phyloP scores from a whole-genome alignment of 305 asterid species.

The Fraxinus paxiana region DNA sequence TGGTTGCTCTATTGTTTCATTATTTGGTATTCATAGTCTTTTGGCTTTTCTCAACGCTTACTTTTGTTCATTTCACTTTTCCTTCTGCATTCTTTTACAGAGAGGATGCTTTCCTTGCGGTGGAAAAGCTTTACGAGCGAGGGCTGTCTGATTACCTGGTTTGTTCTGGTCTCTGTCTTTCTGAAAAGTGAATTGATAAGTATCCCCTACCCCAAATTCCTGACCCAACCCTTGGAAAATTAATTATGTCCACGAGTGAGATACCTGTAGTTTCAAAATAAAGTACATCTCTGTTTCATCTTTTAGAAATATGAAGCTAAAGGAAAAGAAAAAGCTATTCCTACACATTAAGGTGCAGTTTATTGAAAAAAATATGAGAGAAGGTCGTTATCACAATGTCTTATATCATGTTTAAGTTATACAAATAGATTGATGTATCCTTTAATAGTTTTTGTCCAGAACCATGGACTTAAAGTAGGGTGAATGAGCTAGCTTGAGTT shows the following conservation, averaged over 20 bases:
- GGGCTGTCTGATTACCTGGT: conserved; percentile 93
- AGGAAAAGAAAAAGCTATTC: neutral
- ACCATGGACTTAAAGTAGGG: neutral
- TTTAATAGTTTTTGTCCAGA: neutral
- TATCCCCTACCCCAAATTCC: neutral
- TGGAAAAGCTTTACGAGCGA: conserved; percentile 72
- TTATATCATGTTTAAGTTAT: neutral
- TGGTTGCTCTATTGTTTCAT: conserved; percentile 7
- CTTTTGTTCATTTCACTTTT: neutral
- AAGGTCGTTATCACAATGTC: neutral
- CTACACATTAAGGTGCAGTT: neutral
- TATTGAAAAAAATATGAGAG: neutral
- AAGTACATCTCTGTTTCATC: neutral
- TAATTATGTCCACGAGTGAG: neutral
- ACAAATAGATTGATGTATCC: neutral
- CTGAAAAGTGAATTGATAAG: neutral
- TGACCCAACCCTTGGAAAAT: neutral
- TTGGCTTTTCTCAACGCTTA: neutral
- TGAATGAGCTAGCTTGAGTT: conserved; percentile 10
- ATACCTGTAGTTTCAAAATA: neutral
- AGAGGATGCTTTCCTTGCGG: conserved; percentile 46
- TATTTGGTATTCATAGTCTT: neutral
- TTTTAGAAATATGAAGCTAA: conserved; percentile 12
- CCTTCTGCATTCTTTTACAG: conserved; percentile 39
- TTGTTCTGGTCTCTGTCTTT: conserved; percentile 23